phyloP scores from a whole-genome alignment of 2,329 filamentous ascomycete genomes.

The Talaromyces sp. region DNA sequence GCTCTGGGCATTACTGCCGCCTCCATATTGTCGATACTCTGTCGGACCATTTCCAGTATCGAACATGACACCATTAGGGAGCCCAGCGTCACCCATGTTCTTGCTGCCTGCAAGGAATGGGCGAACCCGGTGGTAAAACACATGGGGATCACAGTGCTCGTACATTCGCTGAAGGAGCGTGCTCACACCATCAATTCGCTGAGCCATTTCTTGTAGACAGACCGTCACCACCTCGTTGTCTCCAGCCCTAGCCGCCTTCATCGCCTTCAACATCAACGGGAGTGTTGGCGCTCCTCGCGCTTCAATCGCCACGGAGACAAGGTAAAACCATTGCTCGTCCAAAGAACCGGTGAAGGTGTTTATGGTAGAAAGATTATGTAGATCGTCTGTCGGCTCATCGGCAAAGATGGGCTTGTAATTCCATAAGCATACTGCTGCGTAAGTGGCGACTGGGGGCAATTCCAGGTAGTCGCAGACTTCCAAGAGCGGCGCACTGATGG shows the following conservation, averaged over 20 bases:
- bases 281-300: slow-evolving; percentile 83
- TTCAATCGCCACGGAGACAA: slow-evolving; percentile 93
- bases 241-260: slow-evolving; percentile 67
- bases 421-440: slow-evolving; percentile 88
- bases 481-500: slow-evolving; percentile 78
- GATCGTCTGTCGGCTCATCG: slow-evolving; percentile 71
- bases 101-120: slow-evolving; percentile 94
- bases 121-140: slow-evolving; percentile 95
- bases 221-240: slow-evolving; percentile 68
- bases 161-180: slow-evolving; percentile 81
- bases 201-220: slow-evolving; percentile 76
- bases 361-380: slow-evolving; percentile 84
- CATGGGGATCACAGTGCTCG: slow-evolving; percentile 86
- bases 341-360: slow-evolving; percentile 89
- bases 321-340: slow-evolving; percentile 98
- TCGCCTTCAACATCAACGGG: slow-evolving; percentile 81
- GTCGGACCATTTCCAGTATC: slow-evolving; percentile 68
- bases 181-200: slow-evolving; percentile 80
- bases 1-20: slow-evolving; percentile 94
- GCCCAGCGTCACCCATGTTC: slow-evolving; percentile 92
- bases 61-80: slow-evolving; percentile 82
- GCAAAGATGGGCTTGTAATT: slow-evolving; percentile 92
- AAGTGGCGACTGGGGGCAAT: slow-evolving; percentile 87
- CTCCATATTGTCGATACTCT: slow-evolving; percentile 77
- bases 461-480: slow-evolving; percentile 72